Percentiles rank a stretch among this genome's conserved stretches.
phyloP scores from a whole-genome alignment of 164 flowering plant species.

The Warburgia ugandensis region DNA sequence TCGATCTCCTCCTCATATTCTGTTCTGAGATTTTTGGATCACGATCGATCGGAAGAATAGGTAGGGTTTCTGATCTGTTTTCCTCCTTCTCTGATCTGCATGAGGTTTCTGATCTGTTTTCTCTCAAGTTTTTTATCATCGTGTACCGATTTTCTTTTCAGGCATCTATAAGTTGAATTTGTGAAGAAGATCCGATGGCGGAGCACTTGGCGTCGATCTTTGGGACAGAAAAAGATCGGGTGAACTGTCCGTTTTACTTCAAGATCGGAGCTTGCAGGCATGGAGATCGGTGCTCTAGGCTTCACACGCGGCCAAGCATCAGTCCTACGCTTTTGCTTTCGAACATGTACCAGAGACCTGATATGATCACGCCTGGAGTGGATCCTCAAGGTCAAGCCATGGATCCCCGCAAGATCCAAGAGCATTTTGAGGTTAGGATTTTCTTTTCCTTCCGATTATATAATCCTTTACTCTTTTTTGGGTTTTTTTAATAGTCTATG shows the following conservation, averaged over 20 bases:
- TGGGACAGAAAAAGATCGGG: constrained; percentile 89
- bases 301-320: constrained; percentile 56
- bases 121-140: too few species aligned
- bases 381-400: constrained; percentile 52
- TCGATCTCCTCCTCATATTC: too few species aligned
- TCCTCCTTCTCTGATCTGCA: too few species aligned
- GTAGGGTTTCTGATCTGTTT: too few species aligned
- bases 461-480: too few species aligned
- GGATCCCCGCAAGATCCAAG: constrained; percentile 54
- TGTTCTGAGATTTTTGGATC: too few species aligned
- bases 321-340: constrained; percentile 62
- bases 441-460: neutral
- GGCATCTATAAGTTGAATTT: too few species aligned
- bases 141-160: too few species aligned
- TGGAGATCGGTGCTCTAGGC: constrained; percentile 67
- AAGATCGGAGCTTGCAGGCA: constrained; percentile 84
- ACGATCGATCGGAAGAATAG: too few species aligned
- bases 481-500: too few species aligned
- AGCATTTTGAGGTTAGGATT: constrained; percentile 49
- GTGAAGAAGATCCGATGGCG: constrained; percentile 44
- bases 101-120: too few species aligned
- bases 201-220: constrained; percentile 92
- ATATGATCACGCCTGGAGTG: constrained; percentile 59
- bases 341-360: constrained; percentile 76
- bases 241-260: constrained; percentile 93